Evolutionary conservation across 192 early-diverging fungal genomes (phyloP).

Genomic region (Backusella macrospora): DNA sequence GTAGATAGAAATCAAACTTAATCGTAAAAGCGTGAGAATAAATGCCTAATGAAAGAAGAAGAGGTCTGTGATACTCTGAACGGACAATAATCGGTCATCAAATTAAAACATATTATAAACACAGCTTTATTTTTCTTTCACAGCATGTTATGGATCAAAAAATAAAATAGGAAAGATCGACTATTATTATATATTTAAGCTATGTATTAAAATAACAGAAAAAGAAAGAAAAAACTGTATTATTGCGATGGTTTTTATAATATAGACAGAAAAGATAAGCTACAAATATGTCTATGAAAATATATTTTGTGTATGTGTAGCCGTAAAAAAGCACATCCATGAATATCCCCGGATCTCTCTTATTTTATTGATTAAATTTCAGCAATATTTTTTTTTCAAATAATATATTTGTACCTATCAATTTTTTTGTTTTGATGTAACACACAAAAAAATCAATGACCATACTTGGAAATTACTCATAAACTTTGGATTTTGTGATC

Average conservation of each 20-base stretch:
- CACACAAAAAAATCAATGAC: background rate
- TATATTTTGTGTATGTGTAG: too few relatives aligned
- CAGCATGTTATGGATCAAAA: background rate
- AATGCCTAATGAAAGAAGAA: background rate
- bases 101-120: background rate
- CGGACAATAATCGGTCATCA: background rate
- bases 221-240: too few relatives aligned
- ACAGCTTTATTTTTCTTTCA: background rate
- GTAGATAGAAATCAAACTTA: background rate
- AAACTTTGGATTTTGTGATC: conserved; percentile 9
- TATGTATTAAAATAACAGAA: too few relatives aligned
- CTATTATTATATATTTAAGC: too few relatives aligned
- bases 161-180: background rate
- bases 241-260: too few relatives aligned
- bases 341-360: too few relatives aligned
- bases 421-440: background rate
- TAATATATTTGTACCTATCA: background rate
- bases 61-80: background rate
- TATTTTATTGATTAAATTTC: background rate
- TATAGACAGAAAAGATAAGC: too few relatives aligned
- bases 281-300: too few relatives aligned
- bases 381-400: background rate
- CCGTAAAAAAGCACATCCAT: too few relatives aligned
- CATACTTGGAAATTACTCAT: background rate
- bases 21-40: conserved; percentile 3